Evolutionary conservation across 495 filamentous ascomycete species (phyloP), one percentile per base, ranked within the genome.

Genomic region (Penicillium atrosanguineum): DNA sequence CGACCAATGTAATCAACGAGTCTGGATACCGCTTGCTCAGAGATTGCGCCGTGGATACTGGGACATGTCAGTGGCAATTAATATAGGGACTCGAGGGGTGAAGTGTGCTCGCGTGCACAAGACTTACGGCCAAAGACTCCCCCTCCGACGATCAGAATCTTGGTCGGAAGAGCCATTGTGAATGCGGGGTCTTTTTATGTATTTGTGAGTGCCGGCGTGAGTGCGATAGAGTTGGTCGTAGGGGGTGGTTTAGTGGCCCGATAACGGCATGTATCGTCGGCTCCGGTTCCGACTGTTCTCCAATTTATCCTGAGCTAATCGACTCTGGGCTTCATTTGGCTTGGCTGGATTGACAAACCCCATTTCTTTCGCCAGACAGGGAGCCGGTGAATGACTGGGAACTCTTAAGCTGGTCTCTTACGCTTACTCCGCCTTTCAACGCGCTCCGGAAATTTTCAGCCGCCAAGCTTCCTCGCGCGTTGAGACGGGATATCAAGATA

Each of bases 91-190:
- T 53, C 43, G 28, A 5, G 48, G 38, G 46, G 45, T 40, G 48
- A 40, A n/a, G 6, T 48, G 39, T 16, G 6, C 40, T 29, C 25
- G 18, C n/a, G 19, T 28, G 23, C 3, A 18, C 11, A 16, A 21
- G 4, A 71, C 75, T 68, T 62, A 83, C 80, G 79, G 60, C 89
- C 89, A 56, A 91, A 91, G 53, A 90, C 85, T 44, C 89, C 89
- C 43, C 86, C 83, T 56, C 89, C 89, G 11, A 91, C 71, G 52
- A 93, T 89, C 46, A 92, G 73, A 55, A 92, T 85, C 28, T 80
- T 83, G 8, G 60, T 44, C 6, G 74, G 73, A 37, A 77, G 52
- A 34, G 68, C 62, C 74, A 77, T 77, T 48, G 43, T 54, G 15
- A 39, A 50, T 31, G 34, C 21, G 34, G 21, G 16, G 16, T 19